A percentile compares a stretch with the other conserved stretches of the same genome.
Evolutionary conservation across 306 rosid genomes (phyloP).

Genomic region (Potentilla sterilis): DNA sequence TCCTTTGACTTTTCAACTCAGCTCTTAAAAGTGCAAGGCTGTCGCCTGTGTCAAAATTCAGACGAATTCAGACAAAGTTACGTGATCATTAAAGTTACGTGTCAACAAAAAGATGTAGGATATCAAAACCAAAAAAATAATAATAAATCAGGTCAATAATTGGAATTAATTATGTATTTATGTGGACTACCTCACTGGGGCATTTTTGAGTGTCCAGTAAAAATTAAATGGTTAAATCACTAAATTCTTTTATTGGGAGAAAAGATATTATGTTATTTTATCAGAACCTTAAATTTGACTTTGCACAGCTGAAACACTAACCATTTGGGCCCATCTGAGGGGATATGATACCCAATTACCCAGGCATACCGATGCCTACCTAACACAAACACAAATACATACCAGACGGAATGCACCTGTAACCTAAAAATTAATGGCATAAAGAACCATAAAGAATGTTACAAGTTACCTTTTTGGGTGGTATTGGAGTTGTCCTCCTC

Average conservation of each 20-base stretch:
- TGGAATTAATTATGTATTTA: neutral
- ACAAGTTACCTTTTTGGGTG: constrained; percentile 71
- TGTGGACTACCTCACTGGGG: neutral
- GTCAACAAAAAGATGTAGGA: constrained; percentile 16
- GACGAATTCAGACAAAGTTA: constrained; percentile 18
- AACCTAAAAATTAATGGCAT: neutral
- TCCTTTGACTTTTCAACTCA: constrained; percentile 92
- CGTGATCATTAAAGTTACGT: constrained; percentile 16
- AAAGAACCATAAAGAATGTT: neutral
- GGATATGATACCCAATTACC: neutral
- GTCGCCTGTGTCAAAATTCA: constrained; percentile 63
- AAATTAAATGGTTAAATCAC: neutral
- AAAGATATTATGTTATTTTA: neutral
- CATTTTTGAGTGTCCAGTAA: too few relatives aligned
- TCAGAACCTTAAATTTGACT: neutral
- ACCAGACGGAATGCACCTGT: neutral
- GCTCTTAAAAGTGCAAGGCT: constrained; percentile 87
- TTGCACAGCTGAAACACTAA: neutral
- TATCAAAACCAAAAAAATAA: neutral
- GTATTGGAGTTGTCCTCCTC: constrained; percentile 89
- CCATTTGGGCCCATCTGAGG: neutral
- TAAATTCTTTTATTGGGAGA: neutral
- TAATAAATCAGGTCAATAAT: neutral
- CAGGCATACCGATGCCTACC: neutral
- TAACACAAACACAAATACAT: neutral